Evolutionary conservation across 805 yeast genomes (phyloP).

Genomic region (Saccharomyces cerevisiae): DNA sequence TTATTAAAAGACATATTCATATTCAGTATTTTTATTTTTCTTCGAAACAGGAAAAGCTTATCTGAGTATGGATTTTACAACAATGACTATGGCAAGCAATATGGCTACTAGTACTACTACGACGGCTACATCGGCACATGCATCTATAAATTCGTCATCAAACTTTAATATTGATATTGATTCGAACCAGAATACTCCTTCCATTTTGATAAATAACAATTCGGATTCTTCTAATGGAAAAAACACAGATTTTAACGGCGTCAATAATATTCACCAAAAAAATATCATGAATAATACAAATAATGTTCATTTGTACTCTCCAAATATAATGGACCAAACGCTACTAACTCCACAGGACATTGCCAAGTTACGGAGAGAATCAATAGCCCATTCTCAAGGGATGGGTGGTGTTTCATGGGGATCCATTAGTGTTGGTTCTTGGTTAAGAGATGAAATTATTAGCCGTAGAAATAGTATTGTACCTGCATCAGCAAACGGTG

Average conservation of each 20-base stretch:
- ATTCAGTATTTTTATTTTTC: background rate
- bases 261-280: background rate
- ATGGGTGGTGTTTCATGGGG: slow-evolving; percentile 99
- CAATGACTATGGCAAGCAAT: slow-evolving; percentile 11
- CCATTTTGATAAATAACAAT: slow-evolving; percentile 2
- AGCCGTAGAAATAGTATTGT: slow-evolving; percentile 29
- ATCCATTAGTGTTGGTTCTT: slow-evolving; percentile 84
- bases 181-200: slow-evolving; percentile 3
- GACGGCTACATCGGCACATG: background rate
- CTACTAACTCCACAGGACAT: slow-evolving; percentile 4
- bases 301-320: background rate
- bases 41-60: background rate
- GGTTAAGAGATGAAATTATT: slow-evolving; percentile 91
- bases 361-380: slow-evolving; percentile 51
- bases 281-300: background rate
- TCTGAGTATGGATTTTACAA: slow-evolving; percentile 13
- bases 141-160: background rate
- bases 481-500: slow-evolving; percentile 7
- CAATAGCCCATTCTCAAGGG: slow-evolving; percentile 92
- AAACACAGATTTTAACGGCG: background rate
- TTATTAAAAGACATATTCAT: background rate
- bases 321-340: background rate
- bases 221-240: background rate
- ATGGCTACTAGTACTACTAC: slow-evolving; percentile 7
- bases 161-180: background rate